A percentile compares a stretch with the other conserved stretches of the same genome.
phyloP scores from a whole-genome alignment of 352 stramenopile genomes.

The Globisporangium emineosum region DNA sequence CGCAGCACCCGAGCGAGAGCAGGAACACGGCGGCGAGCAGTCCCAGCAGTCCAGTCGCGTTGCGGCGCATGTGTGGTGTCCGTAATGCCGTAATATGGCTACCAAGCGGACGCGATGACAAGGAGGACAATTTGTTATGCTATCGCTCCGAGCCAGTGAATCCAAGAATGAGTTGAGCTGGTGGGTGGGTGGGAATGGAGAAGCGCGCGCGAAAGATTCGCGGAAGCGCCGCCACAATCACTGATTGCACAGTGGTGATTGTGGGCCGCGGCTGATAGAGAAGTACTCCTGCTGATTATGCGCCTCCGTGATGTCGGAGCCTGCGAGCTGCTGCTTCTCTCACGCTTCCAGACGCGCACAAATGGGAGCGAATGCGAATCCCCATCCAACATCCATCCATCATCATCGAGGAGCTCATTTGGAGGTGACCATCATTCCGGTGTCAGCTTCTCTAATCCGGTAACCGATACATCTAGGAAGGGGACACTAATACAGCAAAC shows the following conservation, averaged over 20 bases:
- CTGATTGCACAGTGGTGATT: too few relatives aligned
- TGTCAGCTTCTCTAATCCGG: too few relatives aligned
- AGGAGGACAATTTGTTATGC: not conserved
- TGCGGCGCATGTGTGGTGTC: slow-evolving; percentile 2
- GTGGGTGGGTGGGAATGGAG: not conserved
- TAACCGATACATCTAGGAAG: too few relatives aligned
- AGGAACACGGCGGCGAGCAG: slow-evolving; percentile 19
- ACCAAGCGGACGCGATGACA: not conserved
- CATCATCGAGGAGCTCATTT: not conserved
- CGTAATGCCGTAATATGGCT: not conserved
- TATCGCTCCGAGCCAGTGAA: slow-evolving; percentile 4
- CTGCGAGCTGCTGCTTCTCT: not conserved
- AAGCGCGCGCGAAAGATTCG: not conserved
- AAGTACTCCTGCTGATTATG: too few relatives aligned
- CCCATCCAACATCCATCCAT: not conserved
- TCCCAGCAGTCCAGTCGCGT: slow-evolving; percentile 12
- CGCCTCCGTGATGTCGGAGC: too few relatives aligned
- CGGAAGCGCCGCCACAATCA: not conserved
- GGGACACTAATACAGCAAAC: too few relatives aligned
- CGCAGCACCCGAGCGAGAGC: slow-evolving; percentile 17
- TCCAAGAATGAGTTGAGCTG: slow-evolving; percentile 1
- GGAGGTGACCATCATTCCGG: not conserved
- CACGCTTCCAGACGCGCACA: not conserved
- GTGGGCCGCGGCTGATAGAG: too few relatives aligned
- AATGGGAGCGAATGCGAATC: not conserved